Evolutionary conservation across 192 early-diverging fungal genomes (phyloP).

Genomic region (Kappamyces sp.): DNA sequence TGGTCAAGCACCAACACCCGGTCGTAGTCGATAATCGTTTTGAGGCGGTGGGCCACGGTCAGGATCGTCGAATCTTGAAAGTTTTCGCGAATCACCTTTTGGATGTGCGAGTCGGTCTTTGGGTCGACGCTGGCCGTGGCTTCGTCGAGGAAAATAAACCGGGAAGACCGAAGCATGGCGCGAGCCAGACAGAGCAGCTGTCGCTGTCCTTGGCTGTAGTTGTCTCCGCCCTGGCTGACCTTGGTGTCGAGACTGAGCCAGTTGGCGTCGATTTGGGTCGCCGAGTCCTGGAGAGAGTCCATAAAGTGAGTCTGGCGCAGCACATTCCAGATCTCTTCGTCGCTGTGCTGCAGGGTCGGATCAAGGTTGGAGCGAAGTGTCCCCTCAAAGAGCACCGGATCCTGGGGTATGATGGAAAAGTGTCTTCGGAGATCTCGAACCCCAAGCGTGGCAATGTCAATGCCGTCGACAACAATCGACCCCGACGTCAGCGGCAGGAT

Average conservation of each 20-base stretch:
- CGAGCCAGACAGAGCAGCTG: conserved; percentile 31
- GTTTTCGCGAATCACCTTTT: conserved; percentile 57
- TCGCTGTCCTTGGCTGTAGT: conserved; percentile 31
- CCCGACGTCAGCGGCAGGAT: conserved; percentile 50
- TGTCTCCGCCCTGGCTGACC: conserved; percentile 26
- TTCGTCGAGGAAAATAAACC: conserved; percentile 24
- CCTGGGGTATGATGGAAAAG: conserved; percentile 65
- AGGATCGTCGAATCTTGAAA: conserved; percentile 61
- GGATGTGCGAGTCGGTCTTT: conserved; percentile 63
- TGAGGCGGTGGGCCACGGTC: conserved; percentile 70
- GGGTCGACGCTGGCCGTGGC: conserved; percentile 65
- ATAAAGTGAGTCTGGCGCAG: conserved; percentile 38
- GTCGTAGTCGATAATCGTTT: conserved; percentile 56
- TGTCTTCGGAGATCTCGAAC: conserved; percentile 53
- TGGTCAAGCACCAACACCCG: conserved; percentile 71
- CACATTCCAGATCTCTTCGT: conserved; percentile 48
- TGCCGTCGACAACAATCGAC: conserved; percentile 52
- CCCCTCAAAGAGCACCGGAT: conserved; percentile 27
- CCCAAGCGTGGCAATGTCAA: conserved; percentile 52
- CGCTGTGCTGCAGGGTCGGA: conserved; percentile 44
- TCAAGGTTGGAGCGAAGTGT: conserved; percentile 52
- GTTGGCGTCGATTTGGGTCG: background rate
- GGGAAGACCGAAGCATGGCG: conserved; percentile 19
- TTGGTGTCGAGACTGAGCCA: conserved; percentile 1
- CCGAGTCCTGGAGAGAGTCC: conserved; percentile 6